Percentiles rank a stretch among this genome's conserved stretches.
Conservation (phyloP, 2,329 filamentous ascomycete species). For the Calycina marina region DNA sequence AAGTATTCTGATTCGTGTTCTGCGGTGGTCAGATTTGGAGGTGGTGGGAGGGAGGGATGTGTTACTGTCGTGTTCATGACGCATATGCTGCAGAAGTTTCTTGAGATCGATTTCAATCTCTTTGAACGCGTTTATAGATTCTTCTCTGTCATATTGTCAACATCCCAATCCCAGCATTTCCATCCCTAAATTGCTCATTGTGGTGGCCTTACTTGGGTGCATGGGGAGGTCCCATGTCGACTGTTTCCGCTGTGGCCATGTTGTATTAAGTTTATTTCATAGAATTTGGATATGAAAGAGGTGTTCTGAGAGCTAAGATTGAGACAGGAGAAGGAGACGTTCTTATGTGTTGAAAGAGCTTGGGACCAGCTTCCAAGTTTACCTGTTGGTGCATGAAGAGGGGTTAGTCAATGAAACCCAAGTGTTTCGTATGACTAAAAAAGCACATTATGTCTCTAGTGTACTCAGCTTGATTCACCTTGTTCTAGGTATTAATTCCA, state of each 20-base stretch:
- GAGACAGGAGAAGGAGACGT: too few species aligned
- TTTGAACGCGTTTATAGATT: conserved; percentile 34
- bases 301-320: too few species aligned
- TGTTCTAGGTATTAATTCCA: too few species aligned
- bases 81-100: conserved; percentile 33
- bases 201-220: conserved; percentile 32
- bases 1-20: conserved; percentile 42
- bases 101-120: conserved; percentile 36
- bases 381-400: too few species aligned
- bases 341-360: too few species aligned
- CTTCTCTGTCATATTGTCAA: conserved; percentile 25
- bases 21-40: conserved; percentile 12
- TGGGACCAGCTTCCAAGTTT: too few species aligned
- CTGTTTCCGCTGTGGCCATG: conserved; percentile 31
- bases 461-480: too few species aligned
- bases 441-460: too few species aligned
- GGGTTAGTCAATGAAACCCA: too few species aligned
- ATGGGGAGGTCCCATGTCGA: conserved; percentile 27
- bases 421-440: too few species aligned
- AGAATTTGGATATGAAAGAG: too few species aligned
- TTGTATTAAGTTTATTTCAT: too few species aligned
- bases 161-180: not conserved
- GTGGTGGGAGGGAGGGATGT: conserved; percentile 3
- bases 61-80: conserved; percentile 31
- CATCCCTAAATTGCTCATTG: not conserved